These are phyloP conservation scores for Nitzschia sp. DNA, from an alignment of 108 stramenopile species.

Conservation along the genomic window DNA sequence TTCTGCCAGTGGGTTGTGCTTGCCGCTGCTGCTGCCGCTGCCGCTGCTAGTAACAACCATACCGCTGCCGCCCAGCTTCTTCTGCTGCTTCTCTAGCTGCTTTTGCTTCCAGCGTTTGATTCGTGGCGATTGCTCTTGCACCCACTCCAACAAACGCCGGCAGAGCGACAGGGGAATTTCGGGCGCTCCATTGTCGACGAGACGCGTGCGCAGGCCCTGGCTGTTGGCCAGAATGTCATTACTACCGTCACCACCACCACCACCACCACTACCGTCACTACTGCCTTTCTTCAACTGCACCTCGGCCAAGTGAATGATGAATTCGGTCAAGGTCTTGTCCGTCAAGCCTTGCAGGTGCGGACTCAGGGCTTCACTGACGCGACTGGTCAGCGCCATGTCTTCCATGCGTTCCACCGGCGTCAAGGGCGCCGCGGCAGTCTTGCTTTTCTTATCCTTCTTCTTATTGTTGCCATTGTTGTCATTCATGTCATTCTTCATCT, in stretches of 20 bases:
- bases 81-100: conserved; percentile 42
- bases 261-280: not conserved
- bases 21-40: conserved; percentile 26
- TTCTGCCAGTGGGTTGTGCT: conserved; percentile 41
- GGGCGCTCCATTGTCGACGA: conserved; percentile 70
- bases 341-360: conserved; percentile 80
- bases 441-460: conserved; percentile 14
- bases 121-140: conserved; percentile 62
- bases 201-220: conserved; percentile 38
- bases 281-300: conserved; percentile 40
- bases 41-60: no score
- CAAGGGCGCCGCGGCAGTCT: conserved; percentile 41
- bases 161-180: conserved; percentile 64
- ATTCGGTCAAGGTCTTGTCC: conserved; percentile 96
- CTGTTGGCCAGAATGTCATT: conserved; percentile 27
- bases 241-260: no score
- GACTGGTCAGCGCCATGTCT: conserved; percentile 84
- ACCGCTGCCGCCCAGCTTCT: not conserved
- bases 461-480: not conserved
- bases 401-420: conserved; percentile 91
- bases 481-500: not conserved
- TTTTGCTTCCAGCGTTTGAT: conserved; percentile 55
- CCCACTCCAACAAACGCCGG: conserved; percentile 57
- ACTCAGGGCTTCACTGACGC: conserved; percentile 86
- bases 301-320: conserved; percentile 90